Conservation (phyloP, 345 rosid species). For the Camelina hispida region DNA sequence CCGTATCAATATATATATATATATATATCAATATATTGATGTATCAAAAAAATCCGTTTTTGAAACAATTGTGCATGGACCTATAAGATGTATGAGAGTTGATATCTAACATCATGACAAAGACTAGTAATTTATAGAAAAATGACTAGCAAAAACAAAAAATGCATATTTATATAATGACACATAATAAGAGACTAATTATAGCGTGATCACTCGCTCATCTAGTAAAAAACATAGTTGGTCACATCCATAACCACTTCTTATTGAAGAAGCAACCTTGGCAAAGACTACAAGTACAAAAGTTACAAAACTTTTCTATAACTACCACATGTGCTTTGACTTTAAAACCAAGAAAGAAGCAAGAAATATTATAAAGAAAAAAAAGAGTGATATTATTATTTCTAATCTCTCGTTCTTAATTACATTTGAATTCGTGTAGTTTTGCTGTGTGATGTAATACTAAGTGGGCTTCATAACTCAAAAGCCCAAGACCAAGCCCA, state of each 20-base stretch:
- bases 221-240: conserved; percentile 3
- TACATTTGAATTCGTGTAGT: background rate
- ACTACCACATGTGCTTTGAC: conserved; percentile 37
- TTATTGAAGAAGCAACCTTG: background rate
- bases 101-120: background rate
- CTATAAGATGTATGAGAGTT: background rate
- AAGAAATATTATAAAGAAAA: too few relatives aligned
- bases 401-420: too few relatives aligned
- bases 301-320: conserved; percentile 15
- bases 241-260: conserved; percentile 37
- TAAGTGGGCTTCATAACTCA: background rate
- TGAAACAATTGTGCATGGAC: background rate
- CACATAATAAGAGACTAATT: background rate
- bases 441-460: background rate
- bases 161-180: background rate
- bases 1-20: background rate
- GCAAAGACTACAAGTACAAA: conserved; percentile 21
- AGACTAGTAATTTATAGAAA: background rate
- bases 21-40: background rate
- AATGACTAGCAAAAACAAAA: background rate
- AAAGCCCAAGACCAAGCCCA: conserved; percentile 18
- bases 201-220: background rate
- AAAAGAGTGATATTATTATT: too few relatives aligned
- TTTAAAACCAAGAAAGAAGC: background rate
- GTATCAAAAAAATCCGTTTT: background rate